Evolutionary conservation across 768 basidiomycete genomes (phyloP).

Genomic region (Lactarius hengduanensis): DNA sequence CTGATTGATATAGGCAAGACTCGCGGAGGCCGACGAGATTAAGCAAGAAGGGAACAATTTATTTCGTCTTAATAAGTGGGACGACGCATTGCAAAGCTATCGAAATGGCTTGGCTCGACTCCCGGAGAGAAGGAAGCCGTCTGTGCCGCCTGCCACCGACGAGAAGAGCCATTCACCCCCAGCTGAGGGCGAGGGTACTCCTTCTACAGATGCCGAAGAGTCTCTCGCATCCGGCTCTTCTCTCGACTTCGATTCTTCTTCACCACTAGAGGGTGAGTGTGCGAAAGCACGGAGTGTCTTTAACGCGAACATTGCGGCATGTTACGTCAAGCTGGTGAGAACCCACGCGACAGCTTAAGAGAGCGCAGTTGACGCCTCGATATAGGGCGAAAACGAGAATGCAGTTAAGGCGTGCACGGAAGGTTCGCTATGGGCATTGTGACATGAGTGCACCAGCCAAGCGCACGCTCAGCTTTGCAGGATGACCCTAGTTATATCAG

Average conservation of each 20-base stretch:
- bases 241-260: conserved; percentile 30
- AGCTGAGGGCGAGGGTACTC: conserved; percentile 29
- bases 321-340: conserved; percentile 73
- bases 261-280: conserved; percentile 44
- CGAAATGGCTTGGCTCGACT: conserved; percentile 63
- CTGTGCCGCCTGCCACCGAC: conserved; percentile 27
- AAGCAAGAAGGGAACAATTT: conserved; percentile 75
- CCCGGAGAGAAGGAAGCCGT: conserved; percentile 45
- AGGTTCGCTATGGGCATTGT: conserved; percentile 18
- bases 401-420: conserved; percentile 30
- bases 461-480: conserved; percentile 58
- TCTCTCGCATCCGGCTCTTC: conserved; percentile 27
- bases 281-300: conserved; percentile 66
- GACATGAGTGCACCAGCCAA: conserved; percentile 9
- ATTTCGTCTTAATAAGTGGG: conserved; percentile 66
- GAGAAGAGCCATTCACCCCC: conserved; percentile 28
- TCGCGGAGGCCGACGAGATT: conserved; percentile 55
- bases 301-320: conserved; percentile 88
- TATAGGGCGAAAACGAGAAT: conserved; percentile 24
- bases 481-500: conserved; percentile 87
- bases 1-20: conserved; percentile 38
- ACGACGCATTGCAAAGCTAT: conserved; percentile 70
- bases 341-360: background rate
- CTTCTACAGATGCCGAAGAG: conserved; percentile 27
- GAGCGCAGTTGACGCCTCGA: background rate